A percentile compares a stretch with the other conserved stretches of the same genome.
Evolutionary conservation across 2,329 filamentous ascomycete genomes (phyloP).

Genomic region (Talaromyces funiculosus): DNA sequence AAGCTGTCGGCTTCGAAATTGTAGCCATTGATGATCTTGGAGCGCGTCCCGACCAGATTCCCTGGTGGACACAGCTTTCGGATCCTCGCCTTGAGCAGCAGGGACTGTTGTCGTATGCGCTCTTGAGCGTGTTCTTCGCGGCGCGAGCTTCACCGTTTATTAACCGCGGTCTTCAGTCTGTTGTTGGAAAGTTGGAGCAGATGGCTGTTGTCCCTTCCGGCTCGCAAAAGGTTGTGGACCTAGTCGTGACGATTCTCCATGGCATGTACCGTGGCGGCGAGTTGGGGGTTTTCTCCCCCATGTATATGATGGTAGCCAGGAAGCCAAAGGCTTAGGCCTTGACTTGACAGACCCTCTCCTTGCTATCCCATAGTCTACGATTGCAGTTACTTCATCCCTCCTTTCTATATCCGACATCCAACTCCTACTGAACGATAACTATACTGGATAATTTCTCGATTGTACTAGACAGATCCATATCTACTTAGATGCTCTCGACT

Average conservation of each 20-base stretch:
- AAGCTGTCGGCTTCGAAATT: conserved; percentile 79
- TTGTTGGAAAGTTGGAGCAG: conserved; percentile 70
- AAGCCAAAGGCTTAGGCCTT: no score
- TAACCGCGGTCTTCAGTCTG: conserved; percentile 68
- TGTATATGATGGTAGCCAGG: conserved; percentile 93
- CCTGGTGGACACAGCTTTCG: conserved; percentile 91
- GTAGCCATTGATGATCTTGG: conserved; percentile 82
- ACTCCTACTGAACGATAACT: no score
- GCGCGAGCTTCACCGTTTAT: no score
- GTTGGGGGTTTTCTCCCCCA: conserved; percentile 90
- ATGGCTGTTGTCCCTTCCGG: conserved; percentile 70
- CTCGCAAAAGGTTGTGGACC: conserved; percentile 92
- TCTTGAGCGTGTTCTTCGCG: conserved; percentile 81
- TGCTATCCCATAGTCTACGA: no score
- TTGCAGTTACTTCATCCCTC: no score
- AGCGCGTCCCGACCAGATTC: conserved; percentile 65
- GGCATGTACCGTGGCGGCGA: conserved; percentile 78
- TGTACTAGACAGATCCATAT: no score
- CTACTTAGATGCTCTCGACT: no score
- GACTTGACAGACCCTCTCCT: no score
- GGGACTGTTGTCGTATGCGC: conserved; percentile 70
- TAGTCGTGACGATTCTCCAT: conserved; percentile 73
- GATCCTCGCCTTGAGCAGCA: conserved; percentile 82
- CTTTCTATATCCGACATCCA: no score
- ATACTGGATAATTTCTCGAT: no score